Evolutionary conservation across 768 basidiomycete genomes (phyloP).

Genomic region (Hortiboletus campestris): DNA sequence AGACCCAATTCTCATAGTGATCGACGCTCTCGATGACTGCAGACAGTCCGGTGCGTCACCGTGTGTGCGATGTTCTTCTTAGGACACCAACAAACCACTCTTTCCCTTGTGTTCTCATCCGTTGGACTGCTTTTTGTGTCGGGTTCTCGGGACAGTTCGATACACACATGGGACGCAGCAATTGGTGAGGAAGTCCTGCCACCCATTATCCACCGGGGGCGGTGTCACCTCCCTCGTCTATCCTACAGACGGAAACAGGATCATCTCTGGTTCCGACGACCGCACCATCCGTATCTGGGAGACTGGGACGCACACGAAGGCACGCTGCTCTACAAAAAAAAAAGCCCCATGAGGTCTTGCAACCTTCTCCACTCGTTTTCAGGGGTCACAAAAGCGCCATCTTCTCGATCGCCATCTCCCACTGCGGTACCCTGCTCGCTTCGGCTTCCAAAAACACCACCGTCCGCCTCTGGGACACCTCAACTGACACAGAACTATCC

Average conservation of each 20-base stretch:
- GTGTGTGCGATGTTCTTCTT: no score
- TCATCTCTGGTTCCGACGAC: constrained; percentile 34
- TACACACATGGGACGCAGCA: constrained; percentile 28
- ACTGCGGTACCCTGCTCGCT: constrained; percentile 26
- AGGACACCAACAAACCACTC: constrained; percentile 26
- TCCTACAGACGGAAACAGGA: constrained; percentile 26
- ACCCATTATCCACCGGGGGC: constrained; percentile 19
- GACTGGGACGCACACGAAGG: constrained; percentile 26
- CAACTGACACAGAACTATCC: constrained; percentile 17
- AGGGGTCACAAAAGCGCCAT: constrained; percentile 25
- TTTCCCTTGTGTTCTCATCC: constrained; percentile 32
- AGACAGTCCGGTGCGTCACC: constrained; percentile 14
- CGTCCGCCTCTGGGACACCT: constrained; percentile 30
- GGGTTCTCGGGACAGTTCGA: constrained; percentile 29
- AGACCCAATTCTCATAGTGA: constrained; percentile 31
- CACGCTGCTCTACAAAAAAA: constrained; percentile 12
- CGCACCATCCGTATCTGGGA: constrained; percentile 30
- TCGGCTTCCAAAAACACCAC: constrained; percentile 33
- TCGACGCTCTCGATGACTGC: constrained; percentile 38
- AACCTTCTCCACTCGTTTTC: constrained; percentile 15
- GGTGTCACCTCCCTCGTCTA: constrained; percentile 27
- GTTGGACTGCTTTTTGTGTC: constrained; percentile 26
- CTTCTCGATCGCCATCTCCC: constrained; percentile 30
- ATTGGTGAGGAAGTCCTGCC: constrained; percentile 15
- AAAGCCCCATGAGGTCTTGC: constrained; percentile 1